phyloP scores from a whole-genome alignment of 2,329 filamentous ascomycete species.

The Xylaria sp. region DNA sequence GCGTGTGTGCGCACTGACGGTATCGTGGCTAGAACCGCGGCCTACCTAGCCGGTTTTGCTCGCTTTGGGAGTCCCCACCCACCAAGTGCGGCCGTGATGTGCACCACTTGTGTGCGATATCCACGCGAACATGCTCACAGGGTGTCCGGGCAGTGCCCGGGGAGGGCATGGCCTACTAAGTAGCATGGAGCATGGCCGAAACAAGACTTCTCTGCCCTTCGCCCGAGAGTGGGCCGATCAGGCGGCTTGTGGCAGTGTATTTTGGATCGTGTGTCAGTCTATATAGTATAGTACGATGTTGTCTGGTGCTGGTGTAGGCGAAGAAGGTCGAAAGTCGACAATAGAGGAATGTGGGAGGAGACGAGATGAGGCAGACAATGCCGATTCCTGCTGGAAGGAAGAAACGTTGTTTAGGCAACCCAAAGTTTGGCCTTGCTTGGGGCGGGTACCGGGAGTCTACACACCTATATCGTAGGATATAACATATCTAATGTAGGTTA shows the following conservation, averaged over 20 bases:
- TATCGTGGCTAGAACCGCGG: neutral
- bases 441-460: no score
- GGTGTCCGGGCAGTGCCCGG: neutral
- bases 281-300: neutral
- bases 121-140: neutral
- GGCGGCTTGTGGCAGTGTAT: constrained; percentile 11
- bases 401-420: no score
- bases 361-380: no score
- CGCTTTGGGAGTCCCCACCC: neutral
- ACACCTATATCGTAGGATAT: no score
- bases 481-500: no score
- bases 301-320: no score
- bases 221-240: constrained; percentile 23
- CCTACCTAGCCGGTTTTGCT: neutral
- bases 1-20: neutral
- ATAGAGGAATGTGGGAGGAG: neutral
- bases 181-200: constrained; percentile 20
- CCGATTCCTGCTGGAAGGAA: no score
- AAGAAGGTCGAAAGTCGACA: neutral
- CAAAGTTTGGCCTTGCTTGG: no score
- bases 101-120: neutral
- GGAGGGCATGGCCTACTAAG: no score
- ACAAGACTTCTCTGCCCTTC: constrained; percentile 2
- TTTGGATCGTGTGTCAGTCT: constrained; percentile 10
- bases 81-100: neutral